phyloP scores from a whole-genome alignment of 2,329 filamentous ascomycete species.

The Podosphaera aphanis region DNA sequence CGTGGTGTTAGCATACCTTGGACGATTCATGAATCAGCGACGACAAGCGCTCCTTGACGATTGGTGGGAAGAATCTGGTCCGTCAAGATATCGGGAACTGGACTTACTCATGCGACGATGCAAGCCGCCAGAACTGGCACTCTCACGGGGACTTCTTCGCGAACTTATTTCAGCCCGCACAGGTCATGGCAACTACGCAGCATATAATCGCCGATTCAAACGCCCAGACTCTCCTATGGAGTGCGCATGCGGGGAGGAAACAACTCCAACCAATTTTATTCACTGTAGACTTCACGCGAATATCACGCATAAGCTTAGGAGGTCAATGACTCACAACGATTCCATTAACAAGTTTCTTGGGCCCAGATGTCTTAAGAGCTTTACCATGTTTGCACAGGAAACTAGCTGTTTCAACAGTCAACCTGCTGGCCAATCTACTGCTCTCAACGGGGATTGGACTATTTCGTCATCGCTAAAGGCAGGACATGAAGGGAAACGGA shows the following conservation, averaged over 20 bases:
- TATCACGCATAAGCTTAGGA: not conserved
- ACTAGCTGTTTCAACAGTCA: too few relatives aligned
- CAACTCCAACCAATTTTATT: too few relatives aligned
- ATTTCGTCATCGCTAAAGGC: too few relatives aligned
- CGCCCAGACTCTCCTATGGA: not conserved
- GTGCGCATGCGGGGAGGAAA: not conserved
- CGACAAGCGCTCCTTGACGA: not conserved
- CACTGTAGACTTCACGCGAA: too few relatives aligned
- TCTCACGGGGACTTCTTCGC: not conserved
- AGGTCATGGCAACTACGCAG: not conserved
- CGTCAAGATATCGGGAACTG: not conserved
- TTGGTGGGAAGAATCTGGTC: not conserved
- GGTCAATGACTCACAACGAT: not conserved
- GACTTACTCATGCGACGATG: too few relatives aligned
- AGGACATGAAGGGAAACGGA: too few relatives aligned
- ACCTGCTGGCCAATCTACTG: too few relatives aligned
- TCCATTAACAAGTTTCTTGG: not conserved
- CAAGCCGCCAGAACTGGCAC: not conserved
- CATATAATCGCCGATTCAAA: not conserved
- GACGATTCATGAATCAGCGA: not conserved
- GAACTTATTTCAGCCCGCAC: not conserved
- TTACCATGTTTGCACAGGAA: not conserved
- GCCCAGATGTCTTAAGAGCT: not conserved
- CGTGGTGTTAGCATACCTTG: too few relatives aligned
- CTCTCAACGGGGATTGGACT: too few relatives aligned